A percentile compares a stretch with the other conserved stretches of the same genome.
Evolutionary conservation across 2,329 filamentous ascomycete genomes (phyloP).

Genomic region (Setomelanomma holmii): DNA sequence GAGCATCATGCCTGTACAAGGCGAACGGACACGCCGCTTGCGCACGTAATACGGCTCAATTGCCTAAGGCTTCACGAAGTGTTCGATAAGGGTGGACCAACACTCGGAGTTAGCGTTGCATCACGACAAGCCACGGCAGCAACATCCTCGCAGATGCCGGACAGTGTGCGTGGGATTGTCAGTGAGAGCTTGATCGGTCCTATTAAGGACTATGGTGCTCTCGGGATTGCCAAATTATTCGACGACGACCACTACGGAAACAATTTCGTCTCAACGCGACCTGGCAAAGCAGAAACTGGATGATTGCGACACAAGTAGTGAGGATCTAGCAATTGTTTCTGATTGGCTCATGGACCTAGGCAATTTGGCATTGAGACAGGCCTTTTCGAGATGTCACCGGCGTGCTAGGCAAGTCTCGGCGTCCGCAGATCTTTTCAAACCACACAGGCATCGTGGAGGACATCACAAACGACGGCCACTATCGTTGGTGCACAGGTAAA

Average conservation of each 20-base stretch:
- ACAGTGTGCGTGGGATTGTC: constrained; percentile 27
- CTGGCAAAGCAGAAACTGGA: not conserved
- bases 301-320: not conserved
- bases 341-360: constrained; percentile 6
- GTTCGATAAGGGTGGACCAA: constrained; percentile 33
- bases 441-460: constrained; percentile 8
- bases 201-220: not conserved
- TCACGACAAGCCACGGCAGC: constrained; percentile 14
- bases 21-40: constrained; percentile 16
- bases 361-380: constrained; percentile 25
- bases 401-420: constrained; percentile 6
- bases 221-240: not conserved
- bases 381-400: constrained; percentile 4
- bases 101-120: constrained; percentile 12
- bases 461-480: constrained; percentile 1
- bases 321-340: not conserved
- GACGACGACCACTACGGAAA: not conserved
- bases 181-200: constrained; percentile 2
- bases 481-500: not conserved
- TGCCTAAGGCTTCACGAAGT: constrained; percentile 23
- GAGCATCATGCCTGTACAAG: constrained; percentile 19
- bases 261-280: not conserved
- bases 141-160: constrained; percentile 16
- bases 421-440: not conserved
- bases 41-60: constrained; percentile 20